These are phyloP conservation scores for Coemansia sp. DNA, from an alignment of 192 early-diverging fungal species.

Conservation along the genomic window DNA sequence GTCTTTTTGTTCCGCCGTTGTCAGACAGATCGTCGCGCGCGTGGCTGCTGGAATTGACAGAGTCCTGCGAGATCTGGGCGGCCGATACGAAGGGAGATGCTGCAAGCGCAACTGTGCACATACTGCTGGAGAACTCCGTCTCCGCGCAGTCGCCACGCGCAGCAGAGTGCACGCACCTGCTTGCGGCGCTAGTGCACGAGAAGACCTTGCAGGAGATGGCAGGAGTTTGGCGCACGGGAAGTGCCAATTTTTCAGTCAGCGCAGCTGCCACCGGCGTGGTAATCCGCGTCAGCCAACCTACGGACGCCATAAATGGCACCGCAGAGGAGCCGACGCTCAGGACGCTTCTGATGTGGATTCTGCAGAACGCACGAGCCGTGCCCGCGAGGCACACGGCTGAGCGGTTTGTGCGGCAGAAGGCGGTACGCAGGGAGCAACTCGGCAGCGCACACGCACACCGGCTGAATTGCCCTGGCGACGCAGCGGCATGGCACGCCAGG, in stretches of 20 bases:
- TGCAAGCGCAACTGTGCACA: slow-evolving; percentile 2
- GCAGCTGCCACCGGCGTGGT: slow-evolving; percentile 2
- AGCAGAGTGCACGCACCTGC: not conserved
- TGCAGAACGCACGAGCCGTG: not conserved
- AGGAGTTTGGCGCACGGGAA: not conserved
- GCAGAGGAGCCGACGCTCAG: too few relatives aligned
- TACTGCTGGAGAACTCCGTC: slow-evolving; percentile 9
- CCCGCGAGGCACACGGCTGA: not conserved
- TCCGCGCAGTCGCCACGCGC: not conserved
- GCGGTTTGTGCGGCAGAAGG: not conserved
- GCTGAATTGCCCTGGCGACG: not conserved
- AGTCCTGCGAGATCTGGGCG: slow-evolving; percentile 18
- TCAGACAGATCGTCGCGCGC: not conserved
- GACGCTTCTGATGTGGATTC: not conserved
- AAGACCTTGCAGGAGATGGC: not conserved
- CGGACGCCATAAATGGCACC: not conserved
- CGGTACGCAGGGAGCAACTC: not conserved
- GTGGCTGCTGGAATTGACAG: slow-evolving; percentile 3
- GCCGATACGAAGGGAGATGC: not conserved
- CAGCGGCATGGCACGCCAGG: not conserved
- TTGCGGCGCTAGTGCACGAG: not conserved
- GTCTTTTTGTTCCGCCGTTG: not conserved
- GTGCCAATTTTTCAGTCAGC: not conserved
- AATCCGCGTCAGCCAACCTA: not conserved
- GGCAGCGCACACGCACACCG: not conserved